Base-by-base conservation (phyloP, 345 rosid species). In the Populus alba region DNA sequence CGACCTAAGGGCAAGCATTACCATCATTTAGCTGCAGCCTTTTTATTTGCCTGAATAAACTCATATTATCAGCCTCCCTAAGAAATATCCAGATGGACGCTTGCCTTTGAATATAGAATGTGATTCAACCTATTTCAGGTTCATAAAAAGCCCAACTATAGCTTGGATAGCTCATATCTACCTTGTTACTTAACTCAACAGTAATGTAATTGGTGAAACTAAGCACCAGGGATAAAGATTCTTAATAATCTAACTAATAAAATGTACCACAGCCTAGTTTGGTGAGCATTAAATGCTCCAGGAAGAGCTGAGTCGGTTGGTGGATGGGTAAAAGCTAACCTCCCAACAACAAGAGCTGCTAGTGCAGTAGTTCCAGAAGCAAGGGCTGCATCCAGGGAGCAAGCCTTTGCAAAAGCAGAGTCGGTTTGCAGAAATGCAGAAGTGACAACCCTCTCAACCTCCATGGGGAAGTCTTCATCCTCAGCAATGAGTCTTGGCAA, bases 321-420 rank as follows among this genome's bases (percentile, higher is more conserved):
- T 59, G 9, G 9, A 66, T 25, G 15, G 18, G 73, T 27, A 79
- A 81, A 77, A 8, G 71, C 91, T 80, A 84, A 90, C 97, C 97
- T 90, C 72, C 97, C 97, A 83, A 88, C 68, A 75, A 95, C 83
- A 81, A 95, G 87, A 81, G 95, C 97, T 33, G 97, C 85, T 82
- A 93, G 82, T 55, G 97, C 97, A 45, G 98, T 95, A 81, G 97
- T 91, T 75, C 98, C 98, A 33, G 97, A 95, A 82, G 90, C 87
- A 82, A 91, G 97, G 61, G 76, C 85, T 8, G 87, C 80, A 86
- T 95, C 89, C 66, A 82, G 69, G 41, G 94, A 87, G 82, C 92
- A 90, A 80, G 97, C 92, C 83, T 90, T 79, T 0, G 91, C 92
- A 86, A 94, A 92, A 79, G 98, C 95, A 76, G 78, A 77, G 82